Evolutionary conservation across 345 rosid species (phyloP).

Genomic region (Sisymbrium altissimum): DNA sequence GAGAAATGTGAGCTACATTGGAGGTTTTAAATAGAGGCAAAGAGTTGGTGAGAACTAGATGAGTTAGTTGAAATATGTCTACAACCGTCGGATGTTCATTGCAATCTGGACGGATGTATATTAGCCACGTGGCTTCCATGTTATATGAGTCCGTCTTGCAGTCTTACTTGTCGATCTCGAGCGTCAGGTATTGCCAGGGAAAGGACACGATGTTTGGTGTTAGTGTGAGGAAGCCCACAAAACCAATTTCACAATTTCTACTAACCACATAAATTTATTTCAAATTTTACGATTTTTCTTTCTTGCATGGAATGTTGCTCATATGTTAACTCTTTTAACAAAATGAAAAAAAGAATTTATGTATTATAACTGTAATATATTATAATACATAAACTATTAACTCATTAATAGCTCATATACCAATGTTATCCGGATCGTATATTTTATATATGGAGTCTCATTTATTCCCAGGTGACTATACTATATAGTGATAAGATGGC

Average conservation of each 20-base stretch:
- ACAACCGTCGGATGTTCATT: slow-evolving; percentile 21
- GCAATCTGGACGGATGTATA: slow-evolving; percentile 11
- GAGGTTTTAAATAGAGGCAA: slow-evolving; percentile 25
- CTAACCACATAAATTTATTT: not conserved
- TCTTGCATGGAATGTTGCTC: slow-evolving; percentile 8
- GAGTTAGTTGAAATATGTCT: slow-evolving; percentile 27
- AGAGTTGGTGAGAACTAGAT: slow-evolving; percentile 25
- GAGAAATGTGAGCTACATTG: slow-evolving; percentile 16
- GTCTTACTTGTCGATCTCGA: slow-evolving; percentile 23
- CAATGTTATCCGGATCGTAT: not conserved
- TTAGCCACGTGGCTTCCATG: slow-evolving; percentile 20
- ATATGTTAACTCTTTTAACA: not conserved
- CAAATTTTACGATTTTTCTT: not conserved
- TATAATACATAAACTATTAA: too few species aligned
- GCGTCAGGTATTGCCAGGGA: slow-evolving; percentile 11
- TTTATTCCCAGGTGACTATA: not conserved
- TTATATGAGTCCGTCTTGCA: not conserved
- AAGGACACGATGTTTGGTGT: slow-evolving; percentile 22
- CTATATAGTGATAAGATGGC: not conserved
- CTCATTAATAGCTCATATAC: not conserved
- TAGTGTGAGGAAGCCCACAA: slow-evolving; percentile 15
- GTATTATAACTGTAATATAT: too few species aligned
- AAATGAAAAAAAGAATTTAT: too few species aligned
- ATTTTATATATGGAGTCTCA: not conserved
- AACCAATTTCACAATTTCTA: not conserved